phyloP scores from a whole-genome alignment of 2,329 filamentous ascomycete species.

The Colletotrichum chrysophilum region DNA sequence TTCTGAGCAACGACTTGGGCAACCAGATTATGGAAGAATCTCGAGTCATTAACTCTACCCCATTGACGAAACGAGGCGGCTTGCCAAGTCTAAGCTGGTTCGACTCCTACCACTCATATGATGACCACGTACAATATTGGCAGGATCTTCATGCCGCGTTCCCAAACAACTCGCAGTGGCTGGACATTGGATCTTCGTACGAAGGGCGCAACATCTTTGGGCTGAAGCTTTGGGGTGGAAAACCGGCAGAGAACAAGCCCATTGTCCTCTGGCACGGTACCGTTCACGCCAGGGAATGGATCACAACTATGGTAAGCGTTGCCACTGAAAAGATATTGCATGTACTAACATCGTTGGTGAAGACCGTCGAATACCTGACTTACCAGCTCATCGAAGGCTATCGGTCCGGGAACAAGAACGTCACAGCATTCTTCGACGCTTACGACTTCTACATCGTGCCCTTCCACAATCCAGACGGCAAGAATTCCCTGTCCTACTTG shows the following conservation, averaged over 20 bases:
- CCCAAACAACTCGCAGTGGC: conserved; percentile 50
- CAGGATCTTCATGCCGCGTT: conserved; percentile 49
- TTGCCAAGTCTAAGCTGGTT: conserved; percentile 52
- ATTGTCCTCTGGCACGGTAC: conserved; percentile 55
- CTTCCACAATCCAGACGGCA: conserved; percentile 57
- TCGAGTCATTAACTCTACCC: conserved; percentile 23
- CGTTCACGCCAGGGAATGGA: conserved; percentile 61
- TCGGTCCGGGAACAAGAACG: conserved; percentile 34
- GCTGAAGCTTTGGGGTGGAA: conserved; percentile 53
- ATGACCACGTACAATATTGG: conserved; percentile 55
- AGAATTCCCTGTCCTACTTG: background rate
- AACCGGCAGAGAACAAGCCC: conserved; percentile 44
- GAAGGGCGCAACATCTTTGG: conserved; percentile 62
- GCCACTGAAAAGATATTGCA: background rate
- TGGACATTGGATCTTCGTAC: conserved; percentile 47
- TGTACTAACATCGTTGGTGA: background rate
- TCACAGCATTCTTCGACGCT: conserved; percentile 53
- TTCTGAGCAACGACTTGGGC: conserved; percentile 32
- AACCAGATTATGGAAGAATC: conserved; percentile 31
- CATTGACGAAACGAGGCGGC: conserved; percentile 27
- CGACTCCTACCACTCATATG: conserved; percentile 56
- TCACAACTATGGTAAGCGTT: conserved; percentile 55
- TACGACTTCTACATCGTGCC: conserved; percentile 66
- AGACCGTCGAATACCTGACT: conserved; percentile 32
- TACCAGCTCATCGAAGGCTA: conserved; percentile 49